Evolutionary conservation across 1,284 basidiomycete species (phyloP).

Genomic region (Pholiota adiposa): DNA sequence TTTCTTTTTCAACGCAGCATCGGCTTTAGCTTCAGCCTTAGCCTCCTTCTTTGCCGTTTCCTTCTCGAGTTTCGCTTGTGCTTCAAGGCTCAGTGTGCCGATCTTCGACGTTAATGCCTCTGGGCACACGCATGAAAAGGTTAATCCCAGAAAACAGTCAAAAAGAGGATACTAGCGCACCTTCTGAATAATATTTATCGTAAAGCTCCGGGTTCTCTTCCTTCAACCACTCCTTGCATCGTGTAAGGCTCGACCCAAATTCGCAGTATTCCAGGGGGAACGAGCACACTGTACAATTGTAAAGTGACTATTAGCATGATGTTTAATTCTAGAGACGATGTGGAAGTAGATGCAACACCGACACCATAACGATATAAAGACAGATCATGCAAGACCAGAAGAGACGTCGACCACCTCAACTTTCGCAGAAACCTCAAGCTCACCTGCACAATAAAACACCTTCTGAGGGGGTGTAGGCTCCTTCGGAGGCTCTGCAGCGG

Average conservation of each 20-base stretch:
- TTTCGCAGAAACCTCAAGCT: conserved; percentile 11
- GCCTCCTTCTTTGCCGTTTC: conserved; percentile 92
- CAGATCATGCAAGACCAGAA: neutral
- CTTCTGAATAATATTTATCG: conserved; percentile 85
- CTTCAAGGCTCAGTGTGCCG: conserved; percentile 85
- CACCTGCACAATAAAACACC: conserved; percentile 58
- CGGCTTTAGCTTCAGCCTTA: conserved; percentile 82
- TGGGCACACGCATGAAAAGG: conserved; percentile 33
- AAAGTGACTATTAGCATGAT: neutral
- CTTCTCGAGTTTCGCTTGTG: conserved; percentile 84
- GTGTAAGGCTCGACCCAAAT: conserved; percentile 83
- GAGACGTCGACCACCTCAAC: neutral
- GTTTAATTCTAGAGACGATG: neutral
- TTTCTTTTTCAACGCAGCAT: conserved; percentile 87
- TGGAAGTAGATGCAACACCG: neutral
- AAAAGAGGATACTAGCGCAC: conserved; percentile 56
- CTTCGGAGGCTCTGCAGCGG: conserved; percentile 24
- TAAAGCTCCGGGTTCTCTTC: conserved; percentile 68
- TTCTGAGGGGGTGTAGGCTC: conserved; percentile 32
- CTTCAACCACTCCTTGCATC: conserved; percentile 89
- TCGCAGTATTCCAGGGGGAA: conserved; percentile 95
- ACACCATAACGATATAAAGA: neutral
- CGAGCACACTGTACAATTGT: conserved; percentile 70
- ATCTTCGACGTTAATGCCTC: conserved; percentile 84
- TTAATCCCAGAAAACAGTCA: neutral